Conservation (phyloP, 768 basidiomycete species). For the Amanita phalloides region DNA sequence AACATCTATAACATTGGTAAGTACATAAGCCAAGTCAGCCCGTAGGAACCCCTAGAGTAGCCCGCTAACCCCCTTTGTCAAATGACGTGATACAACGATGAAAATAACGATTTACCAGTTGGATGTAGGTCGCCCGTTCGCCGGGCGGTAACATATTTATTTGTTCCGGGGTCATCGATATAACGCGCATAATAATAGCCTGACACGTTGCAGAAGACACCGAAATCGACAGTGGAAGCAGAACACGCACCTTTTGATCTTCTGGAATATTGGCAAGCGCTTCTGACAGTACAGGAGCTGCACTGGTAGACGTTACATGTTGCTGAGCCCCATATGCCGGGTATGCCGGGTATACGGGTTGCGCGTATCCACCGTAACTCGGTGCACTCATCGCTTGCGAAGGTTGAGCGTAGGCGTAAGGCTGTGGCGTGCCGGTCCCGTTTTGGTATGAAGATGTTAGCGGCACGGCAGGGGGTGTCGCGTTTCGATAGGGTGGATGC, state of each 20-base stretch:
- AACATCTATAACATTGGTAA: neutral
- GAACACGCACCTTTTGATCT: conserved; percentile 47
- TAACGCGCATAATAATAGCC: conserved; percentile 69
- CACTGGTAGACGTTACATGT: conserved; percentile 13
- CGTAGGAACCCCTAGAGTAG: conserved; percentile 28
- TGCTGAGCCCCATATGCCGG: conserved; percentile 13
- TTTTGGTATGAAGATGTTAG: conserved; percentile 8
- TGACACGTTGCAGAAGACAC: conserved; percentile 14
- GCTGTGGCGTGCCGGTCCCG: conserved; percentile 5
- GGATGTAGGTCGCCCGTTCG: conserved; percentile 70
- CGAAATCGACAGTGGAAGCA: conserved; percentile 9
- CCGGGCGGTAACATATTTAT: conserved; percentile 62
- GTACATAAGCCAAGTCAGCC: neutral
- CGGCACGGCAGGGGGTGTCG: conserved; percentile 21
- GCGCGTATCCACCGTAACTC: conserved; percentile 1
- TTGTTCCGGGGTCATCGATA: conserved; percentile 79
- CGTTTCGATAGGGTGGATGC: conserved; percentile 17
- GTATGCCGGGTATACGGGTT: conserved; percentile 14
- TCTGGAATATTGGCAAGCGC: conserved; percentile 52
- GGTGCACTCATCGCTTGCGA: neutral
- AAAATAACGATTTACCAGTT: conserved; percentile 49
- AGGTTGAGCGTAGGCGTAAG: conserved; percentile 15
- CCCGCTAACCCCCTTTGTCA: conserved; percentile 17
- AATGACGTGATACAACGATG: neutral
- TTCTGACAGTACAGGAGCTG: conserved; percentile 29